Conservation (phyloP, 257 asterid species). For the Primulina huaijiensis region DNA sequence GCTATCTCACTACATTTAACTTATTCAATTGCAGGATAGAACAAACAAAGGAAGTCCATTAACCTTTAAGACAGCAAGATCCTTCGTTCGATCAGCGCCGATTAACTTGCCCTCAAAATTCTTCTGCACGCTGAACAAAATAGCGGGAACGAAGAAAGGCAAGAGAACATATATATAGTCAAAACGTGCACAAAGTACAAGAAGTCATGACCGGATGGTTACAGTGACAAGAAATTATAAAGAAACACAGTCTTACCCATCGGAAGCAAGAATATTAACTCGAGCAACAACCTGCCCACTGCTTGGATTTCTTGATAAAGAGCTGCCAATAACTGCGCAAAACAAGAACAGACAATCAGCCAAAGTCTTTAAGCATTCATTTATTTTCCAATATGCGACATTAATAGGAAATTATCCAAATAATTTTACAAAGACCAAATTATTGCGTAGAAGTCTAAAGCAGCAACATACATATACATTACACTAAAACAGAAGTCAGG, state of each 20-base stretch:
- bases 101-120: constrained; percentile 80
- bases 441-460: neutral
- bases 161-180: constrained; percentile 8
- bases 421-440: neutral
- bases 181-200: neutral
- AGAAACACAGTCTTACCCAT: constrained; percentile 58
- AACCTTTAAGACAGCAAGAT: constrained; percentile 96
- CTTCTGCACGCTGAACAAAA: constrained; percentile 71
- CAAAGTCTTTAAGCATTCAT: constrained; percentile 2
- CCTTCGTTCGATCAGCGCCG: constrained; percentile 98
- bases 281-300: constrained; percentile 91
- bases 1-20: neutral
- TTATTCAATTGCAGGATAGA: constrained; percentile 4
- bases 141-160: neutral
- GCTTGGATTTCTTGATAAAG: constrained; percentile 85
- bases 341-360: constrained; percentile 24
- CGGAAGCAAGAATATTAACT: constrained; percentile 81
- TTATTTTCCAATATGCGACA: neutral
- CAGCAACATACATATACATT: neutral
- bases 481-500: neutral
- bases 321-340: constrained; percentile 82
- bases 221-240: neutral
- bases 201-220: constrained; percentile 5
- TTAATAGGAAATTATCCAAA: neutral
- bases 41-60: constrained; percentile 13